Percentiles rank a stretch among this genome's conserved stretches.
Evolutionary conservation across 2,329 filamentous ascomycete species (phyloP).

Genomic region (Talaromyces sp.): DNA sequence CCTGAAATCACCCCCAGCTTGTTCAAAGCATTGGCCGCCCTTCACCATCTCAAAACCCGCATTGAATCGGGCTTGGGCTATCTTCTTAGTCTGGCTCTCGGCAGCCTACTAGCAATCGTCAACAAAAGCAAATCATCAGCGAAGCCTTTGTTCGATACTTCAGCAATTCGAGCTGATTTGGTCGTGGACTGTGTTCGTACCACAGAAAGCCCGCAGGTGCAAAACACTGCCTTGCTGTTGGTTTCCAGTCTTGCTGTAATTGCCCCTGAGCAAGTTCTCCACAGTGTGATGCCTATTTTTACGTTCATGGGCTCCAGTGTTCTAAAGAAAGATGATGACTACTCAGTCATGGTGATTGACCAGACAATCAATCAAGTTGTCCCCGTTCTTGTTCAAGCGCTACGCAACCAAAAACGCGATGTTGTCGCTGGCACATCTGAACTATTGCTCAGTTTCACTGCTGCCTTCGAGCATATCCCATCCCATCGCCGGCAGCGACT

Average conservation of each 20-base stretch:
- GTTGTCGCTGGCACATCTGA: constrained; percentile 78
- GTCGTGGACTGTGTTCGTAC: constrained; percentile 92
- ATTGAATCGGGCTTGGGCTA: constrained; percentile 85
- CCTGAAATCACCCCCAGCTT: constrained; percentile 69
- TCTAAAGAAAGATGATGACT: constrained; percentile 88
- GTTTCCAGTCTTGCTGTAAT: constrained; percentile 82
- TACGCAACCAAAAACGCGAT: constrained; percentile 71
- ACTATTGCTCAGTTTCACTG: constrained; percentile 89
- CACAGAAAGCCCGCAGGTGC: constrained; percentile 85
- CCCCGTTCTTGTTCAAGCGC: constrained; percentile 78
- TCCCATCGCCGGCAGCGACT: constrained; percentile 74
- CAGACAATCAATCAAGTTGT: constrained; percentile 91
- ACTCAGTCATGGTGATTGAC: constrained; percentile 92
- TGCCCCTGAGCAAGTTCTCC: constrained; percentile 83
- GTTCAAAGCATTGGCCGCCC: constrained; percentile 77
- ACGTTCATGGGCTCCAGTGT: constrained; percentile 95
- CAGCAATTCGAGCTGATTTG: constrained; percentile 77
- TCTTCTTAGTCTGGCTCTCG: constrained; percentile 76
- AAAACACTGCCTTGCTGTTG: constrained; percentile 82
- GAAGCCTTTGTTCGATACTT: constrained; percentile 60
- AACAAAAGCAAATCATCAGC: constrained; percentile 55
- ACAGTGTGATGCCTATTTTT: constrained; percentile 98
- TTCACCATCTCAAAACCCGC: constrained; percentile 76
- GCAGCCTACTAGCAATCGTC: constrained; percentile 77
- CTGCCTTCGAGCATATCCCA: constrained; percentile 93